A percentile compares a stretch with the other conserved stretches of the same genome.
Conservation (phyloP, 2,329 filamentous ascomycete species). For the Lizonia empirigonia region DNA sequence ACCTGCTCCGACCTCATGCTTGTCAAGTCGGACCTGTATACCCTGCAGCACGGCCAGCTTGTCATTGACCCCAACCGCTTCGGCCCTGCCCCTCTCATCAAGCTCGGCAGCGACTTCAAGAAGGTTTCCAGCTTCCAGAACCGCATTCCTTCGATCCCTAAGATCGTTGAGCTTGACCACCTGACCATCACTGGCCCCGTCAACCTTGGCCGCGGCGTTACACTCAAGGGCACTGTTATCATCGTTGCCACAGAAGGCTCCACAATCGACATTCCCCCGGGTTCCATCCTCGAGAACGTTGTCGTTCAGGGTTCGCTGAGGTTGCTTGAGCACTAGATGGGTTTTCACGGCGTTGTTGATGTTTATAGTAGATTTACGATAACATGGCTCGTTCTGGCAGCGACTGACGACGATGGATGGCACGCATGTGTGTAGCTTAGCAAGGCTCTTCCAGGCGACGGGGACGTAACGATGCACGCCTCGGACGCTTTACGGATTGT, state of each 20-base stretch:
- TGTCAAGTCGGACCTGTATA: constrained; percentile 99
- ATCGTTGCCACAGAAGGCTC: constrained; percentile 97
- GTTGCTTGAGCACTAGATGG: constrained; percentile 67
- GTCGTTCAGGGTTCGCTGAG: constrained; percentile 96
- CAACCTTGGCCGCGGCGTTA: constrained; percentile 94
- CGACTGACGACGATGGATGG: constrained; percentile 24
- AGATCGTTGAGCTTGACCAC: constrained; percentile 90
- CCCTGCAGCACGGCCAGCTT: constrained; percentile 96
- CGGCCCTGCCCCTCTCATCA: constrained; percentile 95
- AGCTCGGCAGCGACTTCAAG: constrained; percentile 99
- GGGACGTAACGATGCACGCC: constrained; percentile 25
- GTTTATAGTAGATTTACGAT: constrained; percentile 34
- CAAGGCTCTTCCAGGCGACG: constrained; percentile 14
- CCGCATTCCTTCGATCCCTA: constrained; percentile 84
- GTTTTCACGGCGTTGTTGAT: constrained; percentile 17
- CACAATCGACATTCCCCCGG: constrained; percentile 96
- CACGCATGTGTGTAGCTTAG: constrained; percentile 36
- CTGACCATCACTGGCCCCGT: constrained; percentile 97
- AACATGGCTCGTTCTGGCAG: constrained; percentile 28
- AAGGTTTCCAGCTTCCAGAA: constrained; percentile 98
- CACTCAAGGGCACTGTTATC: constrained; percentile 97
- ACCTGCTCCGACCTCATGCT: constrained; percentile 99
- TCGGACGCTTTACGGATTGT: constrained; percentile 29
- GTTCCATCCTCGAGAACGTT: constrained; percentile 97
- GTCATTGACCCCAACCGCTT: constrained; percentile 97